Evolutionary conservation across 2,329 filamentous ascomycete genomes (phyloP), one percentile per base, ranked within the genome.

Genomic region (Ophiostoma australiae): DNA sequence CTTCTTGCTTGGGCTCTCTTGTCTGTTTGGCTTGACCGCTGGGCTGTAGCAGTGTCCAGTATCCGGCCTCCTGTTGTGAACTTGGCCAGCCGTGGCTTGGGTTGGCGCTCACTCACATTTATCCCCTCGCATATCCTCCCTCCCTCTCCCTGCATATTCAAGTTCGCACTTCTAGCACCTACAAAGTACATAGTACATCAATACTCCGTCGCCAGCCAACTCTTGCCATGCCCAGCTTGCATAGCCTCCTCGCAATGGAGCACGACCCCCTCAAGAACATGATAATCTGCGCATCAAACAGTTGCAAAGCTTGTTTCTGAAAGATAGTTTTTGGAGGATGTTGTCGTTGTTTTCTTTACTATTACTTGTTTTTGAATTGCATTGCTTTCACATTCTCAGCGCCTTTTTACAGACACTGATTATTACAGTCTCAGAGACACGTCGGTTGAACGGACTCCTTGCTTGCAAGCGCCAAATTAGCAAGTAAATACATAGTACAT

Each of bases 401-500:
- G 4, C 17, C 44, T 4, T 20, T 48, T 17, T 48, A 7, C 41
- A 44, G 41, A 8, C 37, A 39, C n/a, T n/a, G 27, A 31, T 31
- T 31, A 31, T 31, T 31, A 31, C 35, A 37, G 35, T 37, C 37
- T 39, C 2, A 17, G 44, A 48, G 15, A 48, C 17, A n/a, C 4
- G 13, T 48, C 44, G 15, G 44, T 48, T 48, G 15, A n/a, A 48
- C 44, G 44, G 44, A n/a, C 44, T 15, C 44, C 44, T 48, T 48
- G n/a, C 52, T 58, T 27, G 52, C 44, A 48, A 48, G 44, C 44
- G 44, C 52, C 23, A 58, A 52, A 58, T 58, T 58, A 48, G 52
- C 52, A 58, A 52, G 1, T 20, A 6, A 52, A 48, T 48, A 48
- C 35, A 37, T 6, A 37, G 4, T 3, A 37, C 35, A n/a, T n/a